Evolutionary conservation across 495 filamentous ascomycete species (phyloP).

Genomic region (Penicillium steckii): DNA sequence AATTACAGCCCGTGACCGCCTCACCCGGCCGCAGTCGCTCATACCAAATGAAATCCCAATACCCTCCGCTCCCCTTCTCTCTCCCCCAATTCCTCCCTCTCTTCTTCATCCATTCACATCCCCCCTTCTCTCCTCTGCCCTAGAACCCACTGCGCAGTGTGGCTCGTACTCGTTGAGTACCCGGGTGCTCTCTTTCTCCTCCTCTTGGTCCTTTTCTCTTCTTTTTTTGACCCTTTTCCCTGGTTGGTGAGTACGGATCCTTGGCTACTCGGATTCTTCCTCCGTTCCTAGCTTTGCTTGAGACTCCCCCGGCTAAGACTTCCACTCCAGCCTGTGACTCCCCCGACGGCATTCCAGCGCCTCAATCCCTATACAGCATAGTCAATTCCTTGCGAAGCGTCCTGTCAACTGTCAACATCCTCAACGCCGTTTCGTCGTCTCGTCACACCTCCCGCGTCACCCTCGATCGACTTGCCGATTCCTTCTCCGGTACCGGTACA

Average conservation of each 20-base stretch:
- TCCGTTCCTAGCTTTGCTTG: conserved; percentile 10
- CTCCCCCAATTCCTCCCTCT: too few relatives aligned
- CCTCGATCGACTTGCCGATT: neutral
- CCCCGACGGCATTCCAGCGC: conserved; percentile 7
- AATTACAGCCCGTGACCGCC: too few relatives aligned
- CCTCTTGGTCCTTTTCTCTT: conserved; percentile 5
- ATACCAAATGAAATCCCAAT: too few relatives aligned
- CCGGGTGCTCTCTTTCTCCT: conserved; percentile 12
- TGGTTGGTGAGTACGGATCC: conserved; percentile 7
- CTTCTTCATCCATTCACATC: conserved; percentile 16
- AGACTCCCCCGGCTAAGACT: neutral
- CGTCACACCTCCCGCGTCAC: neutral
- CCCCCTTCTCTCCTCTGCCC: conserved; percentile 12
- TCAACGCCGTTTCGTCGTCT: neutral
- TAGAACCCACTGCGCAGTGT: conserved; percentile 16
- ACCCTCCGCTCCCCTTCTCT: conserved; percentile 19
- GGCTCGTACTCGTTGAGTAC: conserved; percentile 20
- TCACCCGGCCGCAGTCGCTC: too few relatives aligned
- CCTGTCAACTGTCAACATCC: neutral
- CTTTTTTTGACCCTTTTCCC: conserved; percentile 10
- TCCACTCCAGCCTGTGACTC: conserved; percentile 4
- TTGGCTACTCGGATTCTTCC: conserved; percentile 7
- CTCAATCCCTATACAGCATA: conserved; percentile 8
- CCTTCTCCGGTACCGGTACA: conserved; percentile 6
- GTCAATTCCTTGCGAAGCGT: conserved; percentile 9